phyloP scores from a whole-genome alignment of 1,139 yeast genomes.

The Pichia norvegensis region DNA sequence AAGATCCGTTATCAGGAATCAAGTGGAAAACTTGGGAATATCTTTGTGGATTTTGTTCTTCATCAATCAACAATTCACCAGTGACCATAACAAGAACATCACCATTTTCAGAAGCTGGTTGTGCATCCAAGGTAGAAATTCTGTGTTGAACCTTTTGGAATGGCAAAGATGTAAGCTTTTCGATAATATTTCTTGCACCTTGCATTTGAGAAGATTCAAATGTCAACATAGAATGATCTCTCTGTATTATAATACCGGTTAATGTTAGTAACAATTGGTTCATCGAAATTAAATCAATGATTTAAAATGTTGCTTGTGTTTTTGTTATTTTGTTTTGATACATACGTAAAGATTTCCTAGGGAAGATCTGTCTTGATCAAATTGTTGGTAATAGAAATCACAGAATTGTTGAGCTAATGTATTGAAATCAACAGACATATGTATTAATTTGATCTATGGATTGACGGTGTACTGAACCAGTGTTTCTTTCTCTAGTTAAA shows the following conservation, averaged over 20 bases:
- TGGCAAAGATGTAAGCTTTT: slow-evolving; percentile 79
- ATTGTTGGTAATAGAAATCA: slow-evolving; percentile 89
- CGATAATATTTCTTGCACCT: slow-evolving; percentile 88
- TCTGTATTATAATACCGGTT: slow-evolving; percentile 35
- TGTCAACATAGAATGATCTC: slow-evolving; percentile 96
- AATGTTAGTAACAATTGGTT: too few relatives aligned
- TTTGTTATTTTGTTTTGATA: too few relatives aligned
- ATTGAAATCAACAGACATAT: slow-evolving; percentile 56
- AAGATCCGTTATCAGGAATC: slow-evolving; percentile 84
- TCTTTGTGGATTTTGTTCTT: slow-evolving; percentile 90
- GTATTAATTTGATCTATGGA: neutral
- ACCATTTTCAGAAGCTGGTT: slow-evolving; percentile 90
- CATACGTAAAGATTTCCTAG: slow-evolving; percentile 81
- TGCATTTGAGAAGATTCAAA: slow-evolving; percentile 92
- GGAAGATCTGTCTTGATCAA: slow-evolving; percentile 86
- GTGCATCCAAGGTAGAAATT: slow-evolving; percentile 93
- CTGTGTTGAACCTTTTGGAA: slow-evolving; percentile 89
- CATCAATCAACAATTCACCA: slow-evolving; percentile 88
- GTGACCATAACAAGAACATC: slow-evolving; percentile 97
- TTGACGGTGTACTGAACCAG: too few relatives aligned
- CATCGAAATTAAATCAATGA: too few relatives aligned
- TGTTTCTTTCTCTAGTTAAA: too few relatives aligned
- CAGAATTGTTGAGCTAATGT: slow-evolving; percentile 78
- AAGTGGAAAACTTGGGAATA: slow-evolving; percentile 96
- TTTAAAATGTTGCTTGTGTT: neutral